A percentile compares a stretch with the other conserved stretches of the same genome.
Conservation (phyloP, 768 basidiomycete genomes). For the Calocybe indica region DNA sequence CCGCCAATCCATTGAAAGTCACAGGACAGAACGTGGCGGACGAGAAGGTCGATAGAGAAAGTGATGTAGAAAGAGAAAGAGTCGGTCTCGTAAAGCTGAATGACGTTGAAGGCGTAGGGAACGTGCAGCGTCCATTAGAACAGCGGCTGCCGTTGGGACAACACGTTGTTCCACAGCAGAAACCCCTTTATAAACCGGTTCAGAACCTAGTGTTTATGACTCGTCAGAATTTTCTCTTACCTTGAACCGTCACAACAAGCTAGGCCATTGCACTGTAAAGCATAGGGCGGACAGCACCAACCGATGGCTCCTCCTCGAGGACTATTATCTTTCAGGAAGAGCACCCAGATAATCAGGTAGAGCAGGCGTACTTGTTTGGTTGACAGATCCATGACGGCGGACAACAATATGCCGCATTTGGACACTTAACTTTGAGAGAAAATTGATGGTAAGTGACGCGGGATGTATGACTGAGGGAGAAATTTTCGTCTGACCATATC, state of each 20-base stretch:
- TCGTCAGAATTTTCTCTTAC: neutral
- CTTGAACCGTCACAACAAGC: constrained; percentile 1
- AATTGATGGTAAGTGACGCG: neutral
- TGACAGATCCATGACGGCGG: neutral
- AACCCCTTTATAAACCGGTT: neutral
- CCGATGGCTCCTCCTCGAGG: neutral
- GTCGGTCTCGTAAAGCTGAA: neutral
- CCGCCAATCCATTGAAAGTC: neutral
- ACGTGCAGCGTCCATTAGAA: neutral
- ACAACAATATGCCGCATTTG: neutral
- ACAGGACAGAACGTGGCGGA: neutral
- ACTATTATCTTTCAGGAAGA: neutral
- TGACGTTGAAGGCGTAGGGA: neutral
- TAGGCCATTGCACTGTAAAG: neutral
- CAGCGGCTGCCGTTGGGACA: neutral
- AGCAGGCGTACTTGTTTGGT: neutral
- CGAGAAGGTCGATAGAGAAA: neutral
- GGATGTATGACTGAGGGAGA: neutral
- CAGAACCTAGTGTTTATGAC: neutral
- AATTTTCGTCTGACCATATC: neutral
- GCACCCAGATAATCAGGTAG: neutral
- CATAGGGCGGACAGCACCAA: neutral
- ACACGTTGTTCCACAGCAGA: constrained; percentile 1
- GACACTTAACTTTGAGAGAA: neutral
- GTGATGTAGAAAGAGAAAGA: neutral